A percentile compares a stretch with the other conserved stretches of the same genome.
Conservation (phyloP, 2,329 filamentous ascomycete genomes). For the Penicillium sp. region DNA sequence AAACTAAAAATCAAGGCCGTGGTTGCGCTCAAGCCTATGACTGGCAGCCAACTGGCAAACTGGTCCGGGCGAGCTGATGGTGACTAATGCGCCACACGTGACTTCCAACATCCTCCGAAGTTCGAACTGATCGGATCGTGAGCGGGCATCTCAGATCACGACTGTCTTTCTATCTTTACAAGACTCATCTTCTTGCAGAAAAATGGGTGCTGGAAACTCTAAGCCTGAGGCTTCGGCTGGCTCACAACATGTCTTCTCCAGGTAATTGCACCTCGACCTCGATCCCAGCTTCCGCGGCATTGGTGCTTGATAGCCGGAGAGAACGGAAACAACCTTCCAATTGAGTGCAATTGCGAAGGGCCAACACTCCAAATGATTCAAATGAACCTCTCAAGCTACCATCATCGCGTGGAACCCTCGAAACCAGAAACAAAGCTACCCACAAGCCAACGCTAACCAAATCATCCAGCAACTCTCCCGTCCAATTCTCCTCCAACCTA, state of each 20-base stretch:
- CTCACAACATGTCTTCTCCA: conserved; percentile 59
- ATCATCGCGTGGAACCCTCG: not conserved
- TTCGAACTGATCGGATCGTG: conserved; percentile 11
- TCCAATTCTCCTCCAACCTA: conserved; percentile 74
- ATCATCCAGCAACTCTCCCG: conserved; percentile 47
- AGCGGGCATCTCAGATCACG: conserved; percentile 9
- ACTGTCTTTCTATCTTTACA: conserved; percentile 6
- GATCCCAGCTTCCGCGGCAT: conserved; percentile 8
- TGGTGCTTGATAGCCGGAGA: conserved; percentile 2
- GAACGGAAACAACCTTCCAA: conserved; percentile 13
- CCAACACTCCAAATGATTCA: not conserved
- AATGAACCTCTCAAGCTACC: not conserved
- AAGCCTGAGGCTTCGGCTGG: conserved; percentile 52
- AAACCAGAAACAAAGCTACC: not conserved
- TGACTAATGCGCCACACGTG: conserved; percentile 3
- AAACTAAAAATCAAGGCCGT: too few species aligned
- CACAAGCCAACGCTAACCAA: conserved; percentile 12
- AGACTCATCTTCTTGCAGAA: conserved; percentile 6
- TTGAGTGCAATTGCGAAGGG: conserved; percentile 6
- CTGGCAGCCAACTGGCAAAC: not conserved
- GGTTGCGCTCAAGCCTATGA: not conserved
- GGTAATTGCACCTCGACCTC: conserved; percentile 40
- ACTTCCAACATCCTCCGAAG: conserved; percentile 13
- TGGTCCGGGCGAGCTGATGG: not conserved
- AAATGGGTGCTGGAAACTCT: conserved; percentile 61